Evolutionary conservation across 192 early-diverging fungal genomes (phyloP), one percentile per base, ranked within the genome.

Genomic region (Backusella luteola): DNA sequence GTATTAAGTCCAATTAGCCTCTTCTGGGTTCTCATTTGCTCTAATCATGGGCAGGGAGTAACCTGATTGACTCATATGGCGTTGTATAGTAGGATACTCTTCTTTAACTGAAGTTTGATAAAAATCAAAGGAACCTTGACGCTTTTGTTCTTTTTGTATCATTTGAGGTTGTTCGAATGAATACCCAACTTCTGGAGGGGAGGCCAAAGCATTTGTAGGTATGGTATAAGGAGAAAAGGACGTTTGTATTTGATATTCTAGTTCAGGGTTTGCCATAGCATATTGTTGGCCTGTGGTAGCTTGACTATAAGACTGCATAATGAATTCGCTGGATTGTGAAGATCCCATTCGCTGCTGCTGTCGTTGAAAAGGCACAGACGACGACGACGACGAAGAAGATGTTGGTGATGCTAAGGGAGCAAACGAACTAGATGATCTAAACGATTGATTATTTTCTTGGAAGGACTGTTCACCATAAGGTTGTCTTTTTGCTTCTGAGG

Each of bases 181-280:
- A 44, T 67, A 75, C 1, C 63, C 29, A 6, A 75, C 23, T n/a
- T 75, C 74, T 15, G 74, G 66, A 49, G 21, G 66, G 52, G 39
- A 44, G 23, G 74, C 34, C 21, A 75, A 68, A 12, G 74, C 41
- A 42, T 38, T 75, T 4, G 74, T 39, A 66, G 74, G 36, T 17
- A 67, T 67, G 5, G 29, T 67, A 46, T 75, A 75, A 49, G 74
- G 63, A 66, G 70, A 67, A 73, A 77, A 77, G 36, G 76, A 52
- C 12, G 26, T 26, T 56, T 44, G 44, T 39, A 56, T 7, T 52
- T 44, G 39, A 38, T 66, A 70, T 59, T 41, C 49, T n/a, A 32
- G 8, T 34, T 66, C 34, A 44, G 56, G 56, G 26, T 63, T 63
- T 11, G 56, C 21, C 21, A 63, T 63, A 63, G 56, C 9, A 63